Evolutionary conservation across 345 rosid genomes (phyloP), one percentile per base, ranked within the genome.

Genomic region (Brassica nigra): DNA sequence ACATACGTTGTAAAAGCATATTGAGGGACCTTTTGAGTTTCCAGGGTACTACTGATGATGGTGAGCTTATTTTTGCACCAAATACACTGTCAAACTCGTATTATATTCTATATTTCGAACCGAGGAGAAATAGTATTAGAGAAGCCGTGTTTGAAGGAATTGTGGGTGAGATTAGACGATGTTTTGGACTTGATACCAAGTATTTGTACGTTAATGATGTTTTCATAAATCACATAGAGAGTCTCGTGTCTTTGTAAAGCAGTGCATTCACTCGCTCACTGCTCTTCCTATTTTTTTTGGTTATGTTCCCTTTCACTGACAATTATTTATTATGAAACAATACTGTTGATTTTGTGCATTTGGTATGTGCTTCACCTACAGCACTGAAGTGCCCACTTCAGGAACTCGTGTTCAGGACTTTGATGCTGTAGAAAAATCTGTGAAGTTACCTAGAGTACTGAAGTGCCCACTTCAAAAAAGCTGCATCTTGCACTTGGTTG

Each of bases 21-120:
- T 20, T 15, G 54, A 18, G 14, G 15, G 0, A 1, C 1, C 0
- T 36, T 36, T 36, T 36, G 42, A 36, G 6, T 14, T 58, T 37
- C 12, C 2, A 1, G 5, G 66, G 55, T 36, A 7, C 36, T 7
- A 58, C n/a, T 58, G 54, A 59, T 59, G 66, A 49, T 71, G 75
- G 75, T 58, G 75, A 58, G 54, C 54, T 71, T 36, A 4, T 71
- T 4, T 71, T 71, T 71, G 20, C 33, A 55, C 64, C 65, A 63
- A 11, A 15, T 42, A 42, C 3, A 2, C 11, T 42, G 49, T 42
- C 49, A 42, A 1, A 10, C 4, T 10, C 49, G 12, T 42, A 42
- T 33, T 11, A 18, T 55, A 11, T 55, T 55, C 20, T 55, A 55
- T 70, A 55, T 71, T 33, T 71, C 0, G 20, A 71, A 18, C 33